These are phyloP conservation scores for Alternaria gansuensis DNA, from an alignment of 2,329 filamentous ascomycete genomes.

Conservation along the genomic window DNA sequence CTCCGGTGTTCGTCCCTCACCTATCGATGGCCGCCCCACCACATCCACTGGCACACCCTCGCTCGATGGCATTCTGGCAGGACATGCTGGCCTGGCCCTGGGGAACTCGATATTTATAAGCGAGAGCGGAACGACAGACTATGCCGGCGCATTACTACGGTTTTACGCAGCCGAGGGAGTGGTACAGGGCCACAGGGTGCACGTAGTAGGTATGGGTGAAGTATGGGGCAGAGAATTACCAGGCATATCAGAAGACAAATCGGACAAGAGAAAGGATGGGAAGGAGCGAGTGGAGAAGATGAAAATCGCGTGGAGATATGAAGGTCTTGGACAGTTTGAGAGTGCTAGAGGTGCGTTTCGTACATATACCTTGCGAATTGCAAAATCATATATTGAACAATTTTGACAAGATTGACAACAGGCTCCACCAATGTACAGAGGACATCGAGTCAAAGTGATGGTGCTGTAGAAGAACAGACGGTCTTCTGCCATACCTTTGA, in stretches of 20 bases:
- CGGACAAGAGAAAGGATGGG: conserved; percentile 38
- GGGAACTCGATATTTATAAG: conserved; percentile 83
- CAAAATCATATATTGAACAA: conserved; percentile 9
- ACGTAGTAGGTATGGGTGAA: conserved; percentile 82
- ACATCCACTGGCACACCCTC: conserved; percentile 92
- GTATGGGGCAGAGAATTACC: conserved; percentile 86
- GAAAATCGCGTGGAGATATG: conserved; percentile 99
- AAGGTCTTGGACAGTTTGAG: conserved; percentile 77
- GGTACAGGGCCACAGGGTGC: conserved; percentile 87
- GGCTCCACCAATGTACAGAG: conserved; percentile 34
- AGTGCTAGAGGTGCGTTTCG: conserved; percentile 68
- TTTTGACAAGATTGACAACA: conserved; percentile 33
- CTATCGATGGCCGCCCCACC: conserved; percentile 83
- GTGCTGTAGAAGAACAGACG: conserved; percentile 61
- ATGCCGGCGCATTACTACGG: conserved; percentile 80
- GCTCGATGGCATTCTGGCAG: conserved; percentile 83
- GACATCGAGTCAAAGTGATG: conserved; percentile 27
- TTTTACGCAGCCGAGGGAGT: conserved; percentile 95
- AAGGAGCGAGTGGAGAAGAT: conserved; percentile 69
- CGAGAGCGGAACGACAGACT: conserved; percentile 93
- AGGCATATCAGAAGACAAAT: conserved; percentile 66
- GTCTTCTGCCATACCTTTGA: conserved; percentile 63
- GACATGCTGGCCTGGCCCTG: conserved; percentile 83
- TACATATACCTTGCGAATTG: conserved; percentile 36
- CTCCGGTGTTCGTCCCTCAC: conserved; percentile 78